phyloP scores from a whole-genome alignment of 345 rosid genomes.

The Noccaea bulbosa region DNA sequence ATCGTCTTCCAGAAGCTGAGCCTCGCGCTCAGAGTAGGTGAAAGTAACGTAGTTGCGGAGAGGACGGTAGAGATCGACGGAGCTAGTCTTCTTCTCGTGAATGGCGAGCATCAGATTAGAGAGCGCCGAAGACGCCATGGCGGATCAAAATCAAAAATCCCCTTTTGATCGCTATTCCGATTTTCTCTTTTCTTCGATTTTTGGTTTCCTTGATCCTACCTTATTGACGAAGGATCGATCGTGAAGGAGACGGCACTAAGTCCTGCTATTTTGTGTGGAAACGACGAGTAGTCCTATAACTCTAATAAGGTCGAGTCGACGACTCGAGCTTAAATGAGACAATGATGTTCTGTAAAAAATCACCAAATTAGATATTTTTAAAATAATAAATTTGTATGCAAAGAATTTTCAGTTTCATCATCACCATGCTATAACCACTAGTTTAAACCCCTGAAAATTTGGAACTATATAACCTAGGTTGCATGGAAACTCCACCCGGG shows the following conservation, averaged over 20 bases:
- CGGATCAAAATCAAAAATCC: slow-evolving; percentile 10
- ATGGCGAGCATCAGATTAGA: slow-evolving; percentile 92
- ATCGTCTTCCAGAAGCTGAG: slow-evolving; percentile 91
- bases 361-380: not conserved
- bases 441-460: no score
- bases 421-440: no score
- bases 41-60: slow-evolving; percentile 79
- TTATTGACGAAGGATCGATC: slow-evolving; percentile 39
- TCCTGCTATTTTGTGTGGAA: slow-evolving; percentile 1
- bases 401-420: no score
- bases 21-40: slow-evolving; percentile 94
- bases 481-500: no score
- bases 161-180: slow-evolving; percentile 21
- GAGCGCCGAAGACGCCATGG: slow-evolving; percentile 65
- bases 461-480: no score
- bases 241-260: slow-evolving; percentile 23
- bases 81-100: slow-evolving; percentile 82
- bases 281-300: slow-evolving; percentile 23
- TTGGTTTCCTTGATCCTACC: slow-evolving; percentile 32
- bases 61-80: slow-evolving; percentile 91
- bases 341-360: not conserved
- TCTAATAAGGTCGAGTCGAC: not conserved
- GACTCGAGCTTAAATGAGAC: not conserved
- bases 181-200: slow-evolving; percentile 12
- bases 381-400: no score